A percentile compares a stretch with the other conserved stretches of the same genome.
Evolutionary conservation across 768 basidiomycete species (phyloP).

Genomic region (Pluteus cervinus): DNA sequence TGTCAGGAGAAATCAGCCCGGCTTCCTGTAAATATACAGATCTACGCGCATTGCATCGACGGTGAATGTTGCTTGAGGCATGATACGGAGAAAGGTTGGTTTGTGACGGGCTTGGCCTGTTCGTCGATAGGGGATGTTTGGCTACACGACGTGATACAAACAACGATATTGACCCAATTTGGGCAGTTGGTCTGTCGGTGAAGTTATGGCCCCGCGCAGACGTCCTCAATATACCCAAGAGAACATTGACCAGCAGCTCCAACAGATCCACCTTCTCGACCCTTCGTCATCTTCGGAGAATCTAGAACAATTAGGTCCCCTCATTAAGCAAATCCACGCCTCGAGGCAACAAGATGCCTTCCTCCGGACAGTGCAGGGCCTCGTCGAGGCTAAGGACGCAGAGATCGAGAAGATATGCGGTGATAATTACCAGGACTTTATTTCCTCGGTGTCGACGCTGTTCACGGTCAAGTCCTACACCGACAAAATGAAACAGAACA

Average conservation of each 20-base stretch:
- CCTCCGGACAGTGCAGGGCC: constrained; percentile 76
- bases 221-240: constrained; percentile 75
- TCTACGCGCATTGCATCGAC: constrained; percentile 39
- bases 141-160: not conserved
- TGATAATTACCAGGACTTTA: constrained; percentile 97
- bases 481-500: constrained; percentile 86
- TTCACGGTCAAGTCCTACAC: constrained; percentile 96
- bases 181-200: constrained; percentile 16
- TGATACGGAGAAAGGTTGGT: not conserved
- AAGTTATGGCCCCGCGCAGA: constrained; percentile 70
- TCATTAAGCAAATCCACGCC: constrained; percentile 90
- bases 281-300: constrained; percentile 88
- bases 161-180: constrained; percentile 3
- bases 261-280: constrained; percentile 87
- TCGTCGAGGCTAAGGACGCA: constrained; percentile 89
- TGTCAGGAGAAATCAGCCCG: constrained; percentile 17
- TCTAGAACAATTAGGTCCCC: constrained; percentile 89
- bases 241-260: constrained; percentile 82
- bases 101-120: not conserved
- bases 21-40: too few relatives aligned
- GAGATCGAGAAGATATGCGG: constrained; percentile 96
- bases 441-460: constrained; percentile 92
- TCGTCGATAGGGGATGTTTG: not conserved
- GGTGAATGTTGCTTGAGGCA: constrained; percentile 4
- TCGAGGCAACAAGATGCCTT: constrained; percentile 87